These are phyloP conservation scores for Pseudoneurospora amorphoporcata DNA, from an alignment of 495 filamentous ascomycete genomes.

Conservation along the genomic window DNA sequence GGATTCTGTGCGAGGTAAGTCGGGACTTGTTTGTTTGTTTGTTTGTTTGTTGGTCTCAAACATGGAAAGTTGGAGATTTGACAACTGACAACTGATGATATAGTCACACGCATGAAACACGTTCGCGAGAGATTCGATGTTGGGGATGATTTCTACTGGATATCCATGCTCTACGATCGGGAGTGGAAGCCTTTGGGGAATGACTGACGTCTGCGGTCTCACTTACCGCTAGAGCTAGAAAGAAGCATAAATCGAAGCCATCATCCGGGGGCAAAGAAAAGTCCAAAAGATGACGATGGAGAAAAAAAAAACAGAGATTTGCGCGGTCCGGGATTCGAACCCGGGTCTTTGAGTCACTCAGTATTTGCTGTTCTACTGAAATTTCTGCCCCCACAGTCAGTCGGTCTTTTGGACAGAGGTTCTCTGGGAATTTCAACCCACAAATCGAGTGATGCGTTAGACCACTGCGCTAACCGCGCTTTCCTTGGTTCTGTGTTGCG, in stretches of 20 bases:
- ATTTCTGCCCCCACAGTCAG: neutral
- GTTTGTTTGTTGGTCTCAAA: neutral
- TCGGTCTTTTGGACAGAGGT: neutral
- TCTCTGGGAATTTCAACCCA: neutral
- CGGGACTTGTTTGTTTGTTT: neutral
- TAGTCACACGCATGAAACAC: constrained; percentile 6
- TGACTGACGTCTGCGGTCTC: neutral
- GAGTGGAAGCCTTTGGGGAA: constrained; percentile 13
- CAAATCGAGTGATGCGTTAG: neutral
- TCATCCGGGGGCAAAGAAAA: no score
- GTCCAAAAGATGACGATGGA: neutral
- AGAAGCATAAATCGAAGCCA: no score
- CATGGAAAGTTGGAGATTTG: neutral
- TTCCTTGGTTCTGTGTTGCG: neutral
- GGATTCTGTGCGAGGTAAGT: constrained; percentile 8
- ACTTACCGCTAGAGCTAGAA: neutral
- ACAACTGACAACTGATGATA: neutral
- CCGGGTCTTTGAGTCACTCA: neutral
- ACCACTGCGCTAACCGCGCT: neutral
- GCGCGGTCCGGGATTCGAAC: neutral
- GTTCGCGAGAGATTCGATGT: constrained; percentile 4
- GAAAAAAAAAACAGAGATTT: neutral
- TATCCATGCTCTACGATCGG: constrained; percentile 18
- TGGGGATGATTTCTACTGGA: constrained; percentile 17
- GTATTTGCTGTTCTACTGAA: neutral